Conservation (phyloP, 768 basidiomycete genomes). For the Suillus subaureus region DNA sequence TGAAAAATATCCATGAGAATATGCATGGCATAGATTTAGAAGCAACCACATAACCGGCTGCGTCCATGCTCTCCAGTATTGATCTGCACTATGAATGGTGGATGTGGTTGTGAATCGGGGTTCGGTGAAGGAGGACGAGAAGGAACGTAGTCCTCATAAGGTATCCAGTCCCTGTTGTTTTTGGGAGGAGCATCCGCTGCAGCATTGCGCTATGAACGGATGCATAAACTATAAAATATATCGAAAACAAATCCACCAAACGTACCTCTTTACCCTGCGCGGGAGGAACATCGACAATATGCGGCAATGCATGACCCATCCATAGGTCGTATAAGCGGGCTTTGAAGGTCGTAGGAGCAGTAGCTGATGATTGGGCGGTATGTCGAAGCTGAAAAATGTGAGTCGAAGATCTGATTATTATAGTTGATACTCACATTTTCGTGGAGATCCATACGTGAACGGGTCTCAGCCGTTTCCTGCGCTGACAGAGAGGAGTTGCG, state of each 20-base stretch:
- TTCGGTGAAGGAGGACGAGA: background rate
- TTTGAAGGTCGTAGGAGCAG: background rate
- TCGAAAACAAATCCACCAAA: background rate
- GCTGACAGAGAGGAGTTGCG: too few relatives aligned
- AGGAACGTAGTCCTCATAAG: background rate
- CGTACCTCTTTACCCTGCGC: background rate
- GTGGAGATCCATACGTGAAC: too few relatives aligned
- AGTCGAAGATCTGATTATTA: too few relatives aligned
- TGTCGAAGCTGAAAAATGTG: too few relatives aligned
- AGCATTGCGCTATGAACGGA: background rate
- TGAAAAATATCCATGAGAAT: too few relatives aligned
- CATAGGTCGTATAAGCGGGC: background rate
- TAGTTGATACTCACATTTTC: too few relatives aligned
- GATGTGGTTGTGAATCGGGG: background rate
- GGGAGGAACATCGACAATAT: background rate
- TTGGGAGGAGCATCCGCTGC: background rate
- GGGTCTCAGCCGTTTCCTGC: too few relatives aligned
- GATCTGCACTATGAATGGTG: background rate
- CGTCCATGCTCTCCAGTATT: background rate
- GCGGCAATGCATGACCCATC: background rate
- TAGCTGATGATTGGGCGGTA: background rate
- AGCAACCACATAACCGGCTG: background rate
- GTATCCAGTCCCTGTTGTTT: background rate
- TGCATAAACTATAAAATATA: background rate
- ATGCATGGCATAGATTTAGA: too few relatives aligned